Evolutionary conservation across 805 yeast species (phyloP), one percentile per base, ranked within the genome.

Genomic region (Schwanniomyces sp.): DNA sequence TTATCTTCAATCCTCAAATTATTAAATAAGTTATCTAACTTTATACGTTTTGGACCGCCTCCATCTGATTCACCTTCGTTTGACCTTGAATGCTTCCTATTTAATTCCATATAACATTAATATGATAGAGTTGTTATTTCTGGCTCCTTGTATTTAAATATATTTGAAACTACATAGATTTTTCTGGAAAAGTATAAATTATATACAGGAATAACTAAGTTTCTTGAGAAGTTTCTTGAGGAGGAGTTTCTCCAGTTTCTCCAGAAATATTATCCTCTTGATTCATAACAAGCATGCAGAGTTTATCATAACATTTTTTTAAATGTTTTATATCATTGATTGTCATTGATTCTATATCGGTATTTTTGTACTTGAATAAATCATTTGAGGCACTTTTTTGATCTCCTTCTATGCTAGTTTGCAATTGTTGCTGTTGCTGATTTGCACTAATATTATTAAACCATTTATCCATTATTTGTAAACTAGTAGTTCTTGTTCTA

Each of bases 401-500:
- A 4, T 30, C 51, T 7, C 36, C 36, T n/a, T 44, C 47, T n/a
- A 44, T 24, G 18, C 39, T 46, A 37, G 44, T 50, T 12, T 38
- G 45, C 7, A 48, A 50, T 6, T 51, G 48, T 34, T 40, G 44
- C n/a, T 32, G 26, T 6, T 21, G 16, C 21, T 34, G 44, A 18
- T 24, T 25, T 16, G 34, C 32, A 42, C 43, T 39, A 8, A 72
- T 51, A 52, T 69, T 71, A 51, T 62, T 68, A 48, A 72, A 69
- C 76, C 76, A 72, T 49, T 64, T 69, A 49, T 72, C 78, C 72
- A 72, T 70, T 14, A 72, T 61, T 48, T 72, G 77, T 18, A 69
- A 47, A 52, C 76, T 71, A 26, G 74, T 56, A 9, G 74, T 65
- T 51, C 76, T 59, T 25, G 59, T 54, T 28, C 74, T 55, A 9